A percentile compares a stretch with the other conserved stretches of the same genome.
These are phyloP conservation scores for Nannizziopsis arthrosporioides DNA, from an alignment of 2,329 filamentous ascomycete genomes.

Conservation along the genomic window DNA sequence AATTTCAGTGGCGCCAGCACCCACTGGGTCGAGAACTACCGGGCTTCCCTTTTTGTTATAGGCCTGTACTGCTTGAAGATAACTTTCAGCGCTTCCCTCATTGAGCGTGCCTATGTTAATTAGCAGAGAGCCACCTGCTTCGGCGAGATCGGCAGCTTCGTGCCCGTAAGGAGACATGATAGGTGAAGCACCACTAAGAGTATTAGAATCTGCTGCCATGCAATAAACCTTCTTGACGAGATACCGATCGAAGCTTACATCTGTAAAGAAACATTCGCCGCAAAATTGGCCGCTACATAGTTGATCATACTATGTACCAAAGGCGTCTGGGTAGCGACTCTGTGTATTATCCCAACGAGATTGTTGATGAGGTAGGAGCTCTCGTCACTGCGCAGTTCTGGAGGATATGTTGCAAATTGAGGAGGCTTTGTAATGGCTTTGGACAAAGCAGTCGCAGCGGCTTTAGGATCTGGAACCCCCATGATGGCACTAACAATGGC, in stretches of 20 bases:
- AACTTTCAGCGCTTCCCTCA: constrained; percentile 59
- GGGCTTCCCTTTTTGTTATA: constrained; percentile 70
- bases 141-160: constrained; percentile 70
- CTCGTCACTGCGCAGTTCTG: constrained; percentile 21
- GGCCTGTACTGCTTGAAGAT: constrained; percentile 59
- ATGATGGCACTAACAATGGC: constrained; percentile 87
- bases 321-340: constrained; percentile 53
- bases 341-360: constrained; percentile 43
- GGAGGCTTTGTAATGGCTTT: constrained; percentile 40
- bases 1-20: constrained; percentile 68
- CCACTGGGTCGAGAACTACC: constrained; percentile 79
- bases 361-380: constrained; percentile 23
- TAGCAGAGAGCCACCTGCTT: constrained; percentile 64
- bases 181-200: constrained; percentile 60
- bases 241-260: constrained; percentile 35
- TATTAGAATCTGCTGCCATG: constrained; percentile 14
- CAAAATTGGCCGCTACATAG: constrained; percentile 86
- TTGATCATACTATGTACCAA: constrained; percentile 97
- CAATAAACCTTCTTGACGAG: not conserved
- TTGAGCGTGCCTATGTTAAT: constrained; percentile 94
- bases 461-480: constrained; percentile 54
- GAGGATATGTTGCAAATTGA: constrained; percentile 24
- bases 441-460: constrained; percentile 49
- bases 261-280: constrained; percentile 76
- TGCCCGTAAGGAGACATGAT: constrained; percentile 87